Conservation (phyloP, 371 early-diverging fungal genomes). For the Mucor saturninus region DNA sequence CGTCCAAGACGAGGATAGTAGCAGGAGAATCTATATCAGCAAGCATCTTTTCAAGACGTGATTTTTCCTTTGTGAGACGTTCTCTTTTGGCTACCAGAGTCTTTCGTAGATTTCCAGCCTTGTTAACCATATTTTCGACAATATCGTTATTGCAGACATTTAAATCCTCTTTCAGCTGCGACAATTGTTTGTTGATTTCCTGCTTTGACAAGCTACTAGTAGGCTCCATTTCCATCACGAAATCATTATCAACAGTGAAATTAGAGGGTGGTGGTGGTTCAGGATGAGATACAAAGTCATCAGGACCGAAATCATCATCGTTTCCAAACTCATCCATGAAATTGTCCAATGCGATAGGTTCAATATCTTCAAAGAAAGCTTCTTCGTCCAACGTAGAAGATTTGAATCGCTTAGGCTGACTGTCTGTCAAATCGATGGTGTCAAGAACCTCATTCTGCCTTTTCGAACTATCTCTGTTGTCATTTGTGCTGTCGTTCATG, state of each 20-base stretch:
- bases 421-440: slow-evolving; percentile 18
- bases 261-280: not conserved
- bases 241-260: not conserved
- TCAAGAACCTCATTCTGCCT: not conserved
- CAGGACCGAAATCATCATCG: slow-evolving; percentile 3
- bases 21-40: not conserved
- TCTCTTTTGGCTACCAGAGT: not conserved
- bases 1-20: not conserved
- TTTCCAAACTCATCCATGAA: not conserved
- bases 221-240: too few species aligned
- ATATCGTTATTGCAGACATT: slow-evolving; percentile 11
- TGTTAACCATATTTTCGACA: not conserved
- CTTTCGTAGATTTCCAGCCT: too few species aligned
- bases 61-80: not conserved
- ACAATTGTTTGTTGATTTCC: not conserved
- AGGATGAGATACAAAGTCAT: not conserved
- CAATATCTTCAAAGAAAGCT: not conserved
- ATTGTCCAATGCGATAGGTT: slow-evolving; percentile 2
- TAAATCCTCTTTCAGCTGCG: not conserved
- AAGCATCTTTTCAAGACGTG: not conserved
- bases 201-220: not conserved
- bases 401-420: slow-evolving; percentile 15
- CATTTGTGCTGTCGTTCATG: too few species aligned
- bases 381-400: not conserved
- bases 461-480: not conserved